Evolutionary conservation across 371 early-diverging fungal species (phyloP), one percentile per base, ranked within the genome.

Genomic region (Actinomucor elegans): DNA sequence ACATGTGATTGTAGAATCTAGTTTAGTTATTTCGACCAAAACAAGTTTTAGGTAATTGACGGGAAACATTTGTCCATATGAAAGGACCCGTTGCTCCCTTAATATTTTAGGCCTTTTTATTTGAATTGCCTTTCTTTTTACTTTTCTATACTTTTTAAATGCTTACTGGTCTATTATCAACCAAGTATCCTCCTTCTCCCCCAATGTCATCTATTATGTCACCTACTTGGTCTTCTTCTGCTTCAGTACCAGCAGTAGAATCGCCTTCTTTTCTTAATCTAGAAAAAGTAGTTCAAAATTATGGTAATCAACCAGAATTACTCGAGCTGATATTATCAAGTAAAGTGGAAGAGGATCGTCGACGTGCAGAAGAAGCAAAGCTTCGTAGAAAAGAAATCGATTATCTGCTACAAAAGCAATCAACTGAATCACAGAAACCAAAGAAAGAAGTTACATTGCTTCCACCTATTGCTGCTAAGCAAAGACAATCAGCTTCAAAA

Each of bases 281-380:
- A 18, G 72, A 75, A 37, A 67, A 69, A 27, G 68, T 78, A 15
- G 42, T 80, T 27, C 68, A 71, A 9, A 67, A 62, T 10, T 80
- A 74, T 32, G 54, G 66, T 12, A 44, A 59, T 8, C 75, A 78
- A 37, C 81, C 81, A 7, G 81, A 78, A 24, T 68, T 80, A 33
- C 60, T 80, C 10, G 73, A 75, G 36, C 41, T 80, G 24, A 76
- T 80, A 34, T 62, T 80, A 23, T 66, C 70, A 8, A 75, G 77
- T 47, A 80, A 80, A 66, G 74, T 78, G 10, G 79, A 80, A 61
- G 81, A 80, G 46, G 81, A 80, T 40, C 68, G 75, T 27, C 66
- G 81, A 40, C 61, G 66, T 61, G 75, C 79, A 5, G 81, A 80
- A 51, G 81, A 80, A 66, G 79, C 81, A 1, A 72, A 73, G 46